These are phyloP conservation scores for Cladosporium sp. DNA, from an alignment of 2,329 filamentous ascomycete species.

Conservation along the genomic window DNA sequence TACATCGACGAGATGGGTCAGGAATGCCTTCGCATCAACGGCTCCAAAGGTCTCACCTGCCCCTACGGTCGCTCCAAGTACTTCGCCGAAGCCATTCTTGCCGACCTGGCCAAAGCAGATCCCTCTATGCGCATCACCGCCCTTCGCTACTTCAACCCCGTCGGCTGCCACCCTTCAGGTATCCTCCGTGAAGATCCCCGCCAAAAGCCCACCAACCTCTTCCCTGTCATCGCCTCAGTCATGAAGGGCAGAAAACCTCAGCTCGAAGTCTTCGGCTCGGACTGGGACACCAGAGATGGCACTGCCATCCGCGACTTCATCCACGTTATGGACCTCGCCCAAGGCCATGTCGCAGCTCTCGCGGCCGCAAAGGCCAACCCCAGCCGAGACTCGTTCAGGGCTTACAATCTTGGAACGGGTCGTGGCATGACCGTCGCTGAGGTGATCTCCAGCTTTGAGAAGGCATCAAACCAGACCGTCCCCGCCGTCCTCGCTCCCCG, in stretches of 20 bases:
- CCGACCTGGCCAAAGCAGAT: conserved; percentile 58
- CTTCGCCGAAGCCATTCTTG: conserved; percentile 63
- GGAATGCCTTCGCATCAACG: conserved; percentile 39
- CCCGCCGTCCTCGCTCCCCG: conserved; percentile 35
- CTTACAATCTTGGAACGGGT: conserved; percentile 42
- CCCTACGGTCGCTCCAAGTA: conserved; percentile 65
- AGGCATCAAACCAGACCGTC: conserved; percentile 33
- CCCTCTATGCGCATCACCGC: conserved; percentile 60
- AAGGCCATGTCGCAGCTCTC: conserved; percentile 60
- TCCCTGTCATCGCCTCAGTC: conserved; percentile 61
- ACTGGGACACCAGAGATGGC: conserved; percentile 63
- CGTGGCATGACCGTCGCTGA: conserved; percentile 41
- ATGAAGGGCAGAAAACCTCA: conserved; percentile 51
- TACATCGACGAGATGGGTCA: conserved; percentile 42
- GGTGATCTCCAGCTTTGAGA: conserved; percentile 37
- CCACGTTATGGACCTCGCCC: conserved; percentile 62
- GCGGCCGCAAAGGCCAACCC: conserved; percentile 32
- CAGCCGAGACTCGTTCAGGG: conserved; percentile 30
- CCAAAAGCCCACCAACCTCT: conserved; percentile 59
- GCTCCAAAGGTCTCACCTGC: conserved; percentile 56
- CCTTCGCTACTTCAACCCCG: conserved; percentile 64
- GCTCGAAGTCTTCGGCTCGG: conserved; percentile 59
- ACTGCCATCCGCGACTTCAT: conserved; percentile 66
- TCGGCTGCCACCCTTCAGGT: conserved; percentile 62
- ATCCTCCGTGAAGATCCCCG: conserved; percentile 61